Conservation (phyloP, 805 yeast genomes). For the Maudiozyma pseudohumilis region DNA sequence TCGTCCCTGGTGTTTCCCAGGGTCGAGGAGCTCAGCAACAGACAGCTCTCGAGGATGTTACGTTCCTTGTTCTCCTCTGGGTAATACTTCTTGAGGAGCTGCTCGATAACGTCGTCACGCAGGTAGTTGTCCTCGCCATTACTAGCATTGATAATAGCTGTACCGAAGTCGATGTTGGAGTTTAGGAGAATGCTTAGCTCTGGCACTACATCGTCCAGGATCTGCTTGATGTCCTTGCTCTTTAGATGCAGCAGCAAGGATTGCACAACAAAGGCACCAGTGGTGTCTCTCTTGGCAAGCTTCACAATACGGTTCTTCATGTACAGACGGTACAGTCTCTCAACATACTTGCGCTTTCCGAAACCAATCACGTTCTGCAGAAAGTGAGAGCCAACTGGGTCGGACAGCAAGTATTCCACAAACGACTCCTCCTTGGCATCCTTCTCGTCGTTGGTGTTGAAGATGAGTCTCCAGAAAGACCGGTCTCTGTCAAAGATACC, state of each 20-base stretch:
- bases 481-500: conserved; percentile 71
- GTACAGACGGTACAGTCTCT: conserved; percentile 58
- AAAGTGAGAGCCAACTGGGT: conserved; percentile 90
- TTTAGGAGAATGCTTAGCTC: conserved; percentile 51
- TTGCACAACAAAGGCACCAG: conserved; percentile 74
- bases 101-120: conserved; percentile 47
- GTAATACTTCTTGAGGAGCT: conserved; percentile 37
- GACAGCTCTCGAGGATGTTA: conserved; percentile 56
- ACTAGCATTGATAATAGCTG: conserved; percentile 58
- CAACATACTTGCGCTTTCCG: conserved; percentile 58
- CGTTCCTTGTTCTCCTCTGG: conserved; percentile 29
- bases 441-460: conserved; percentile 41
- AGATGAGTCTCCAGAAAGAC: conserved; percentile 55
- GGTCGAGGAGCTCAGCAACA: conserved; percentile 58
- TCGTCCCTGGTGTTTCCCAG: conserved; percentile 75
- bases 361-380: conserved; percentile 59
- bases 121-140: conserved; percentile 45
- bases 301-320: conserved; percentile 67
- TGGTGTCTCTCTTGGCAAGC: conserved; percentile 70
- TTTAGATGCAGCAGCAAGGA: conserved; percentile 57
- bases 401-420: conserved; percentile 74
- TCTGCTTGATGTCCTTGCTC: conserved; percentile 49
- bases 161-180: conserved; percentile 62
- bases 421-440: conserved; percentile 64
- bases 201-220: conserved; percentile 57